phyloP scores from a whole-genome alignment of 208 protist species.

The Acanthamoeba lenticulata region DNA sequence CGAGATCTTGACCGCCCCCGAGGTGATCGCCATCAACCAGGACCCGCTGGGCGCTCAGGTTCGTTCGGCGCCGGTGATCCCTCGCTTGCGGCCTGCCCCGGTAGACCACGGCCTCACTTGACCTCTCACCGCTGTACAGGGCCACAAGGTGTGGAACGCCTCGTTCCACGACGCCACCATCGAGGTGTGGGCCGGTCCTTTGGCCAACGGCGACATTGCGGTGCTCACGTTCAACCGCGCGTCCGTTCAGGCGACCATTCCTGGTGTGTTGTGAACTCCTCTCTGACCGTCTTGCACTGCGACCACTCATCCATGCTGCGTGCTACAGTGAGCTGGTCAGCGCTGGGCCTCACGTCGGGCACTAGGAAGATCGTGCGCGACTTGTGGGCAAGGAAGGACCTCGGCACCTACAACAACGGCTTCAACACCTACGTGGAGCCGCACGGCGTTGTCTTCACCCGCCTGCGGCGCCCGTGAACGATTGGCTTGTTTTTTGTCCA shows the following conservation, averaged over 20 bases:
- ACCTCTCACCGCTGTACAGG: background rate
- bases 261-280: background rate
- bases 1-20: constrained; percentile 66
- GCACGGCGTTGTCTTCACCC: constrained; percentile 54
- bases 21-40: constrained; percentile 84
- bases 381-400: constrained; percentile 67
- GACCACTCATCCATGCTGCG: background rate
- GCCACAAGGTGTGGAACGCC: constrained; percentile 37
- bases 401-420: constrained; percentile 60
- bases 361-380: constrained; percentile 40
- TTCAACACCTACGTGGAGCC: constrained; percentile 11
- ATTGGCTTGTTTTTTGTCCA: background rate
- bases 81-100: background rate
- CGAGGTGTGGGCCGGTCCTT: constrained; percentile 75
- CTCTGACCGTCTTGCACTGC: background rate
- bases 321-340: background rate
- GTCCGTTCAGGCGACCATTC: background rate
- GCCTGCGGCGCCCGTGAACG: background rate
- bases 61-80: background rate
- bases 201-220: constrained; percentile 72
- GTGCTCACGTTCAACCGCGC: constrained; percentile 74
- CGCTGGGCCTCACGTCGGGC: constrained; percentile 3
- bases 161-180: background rate
- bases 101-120: background rate
- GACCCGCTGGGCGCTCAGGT: constrained; percentile 78